Evolutionary conservation across 768 basidiomycete genomes (phyloP), one percentile per base, ranked within the genome.

Genomic region (Xerocomellus dryophilus): DNA sequence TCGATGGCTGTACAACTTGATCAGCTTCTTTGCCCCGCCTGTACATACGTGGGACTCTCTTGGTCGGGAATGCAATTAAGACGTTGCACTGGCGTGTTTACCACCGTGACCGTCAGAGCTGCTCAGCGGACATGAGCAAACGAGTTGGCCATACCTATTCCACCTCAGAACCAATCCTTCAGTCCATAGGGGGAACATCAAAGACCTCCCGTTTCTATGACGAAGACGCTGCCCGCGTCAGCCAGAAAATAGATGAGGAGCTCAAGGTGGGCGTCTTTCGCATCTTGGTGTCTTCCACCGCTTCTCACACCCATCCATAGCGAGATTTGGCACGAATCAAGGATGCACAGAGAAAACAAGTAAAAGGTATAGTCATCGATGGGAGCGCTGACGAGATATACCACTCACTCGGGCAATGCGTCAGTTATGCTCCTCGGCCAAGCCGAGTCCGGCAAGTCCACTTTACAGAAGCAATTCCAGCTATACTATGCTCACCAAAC

Each of bases 391-490:
- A 17, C 7, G 15, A 27, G 31, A 38, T 42, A 27, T 18, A 18
- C 5, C 11, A 29, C 59, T 68, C 56, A 51, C 55, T 18, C 12
- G 29, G 7, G 23, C 12, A 47, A 23, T 43, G 11, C 50, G 20
- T 4, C 58, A 86, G 85, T 89, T 34, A 82, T 90, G 74, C 76
- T 90, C 9, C 78, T 91, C 29, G 88, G 88, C 17, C 88, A 91
- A 64, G 87, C 88, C 54, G 88, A 88, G 67, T 83, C 83, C 46
- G 88, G 88, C 35, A 93, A 93, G 70, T 90, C 88, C 2, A 92
- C 90, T 3, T 76, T 92, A 12, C 87, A 86, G 64, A 91, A 91
- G 64, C 89, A 92, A 68, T 89, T 92, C 63, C 88, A 92, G 64
- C 76, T 91, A 1, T 86, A 84, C 71, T 90, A 90, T 62, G 84